Evolutionary conservation across 169 alveolate species (phyloP).

Genomic region (Besnoitia besnoiti): DNA sequence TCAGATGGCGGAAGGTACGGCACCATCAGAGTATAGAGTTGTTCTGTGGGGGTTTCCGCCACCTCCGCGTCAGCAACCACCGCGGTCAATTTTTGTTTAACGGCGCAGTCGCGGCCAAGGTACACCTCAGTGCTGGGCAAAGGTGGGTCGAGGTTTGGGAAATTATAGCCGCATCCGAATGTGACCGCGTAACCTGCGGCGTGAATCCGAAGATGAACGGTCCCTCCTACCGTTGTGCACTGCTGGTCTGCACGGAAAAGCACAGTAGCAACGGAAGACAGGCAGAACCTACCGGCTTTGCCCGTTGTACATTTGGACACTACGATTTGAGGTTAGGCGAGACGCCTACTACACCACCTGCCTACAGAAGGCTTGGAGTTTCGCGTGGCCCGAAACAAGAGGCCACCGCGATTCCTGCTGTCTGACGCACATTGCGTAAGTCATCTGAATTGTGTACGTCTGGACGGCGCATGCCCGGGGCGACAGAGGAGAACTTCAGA

Average conservation of each 20-base stretch:
- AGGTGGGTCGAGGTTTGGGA: neutral
- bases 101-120: neutral
- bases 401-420: no score
- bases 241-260: neutral
- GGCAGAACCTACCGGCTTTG: no score
- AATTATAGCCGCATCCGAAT: neutral
- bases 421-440: no score
- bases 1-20: neutral
- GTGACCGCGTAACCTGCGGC: neutral
- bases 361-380: no score
- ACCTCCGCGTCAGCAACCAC: neutral
- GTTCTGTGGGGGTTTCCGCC: neutral
- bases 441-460: no score
- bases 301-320: no score
- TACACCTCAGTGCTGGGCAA: neutral
- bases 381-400: no score
- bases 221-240: slow-evolving; percentile 5
- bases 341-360: no score
- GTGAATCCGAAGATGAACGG: neutral
- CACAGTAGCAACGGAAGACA: neutral
- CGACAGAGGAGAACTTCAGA: no score
- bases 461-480: no score
- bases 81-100: neutral
- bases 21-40: neutral
- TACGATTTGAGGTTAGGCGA: no score